These are phyloP conservation scores for Miscanthus lutarioriparius DNA, from an alignment of 176 grass and related monocot genomes.

Conservation along the genomic window DNA sequence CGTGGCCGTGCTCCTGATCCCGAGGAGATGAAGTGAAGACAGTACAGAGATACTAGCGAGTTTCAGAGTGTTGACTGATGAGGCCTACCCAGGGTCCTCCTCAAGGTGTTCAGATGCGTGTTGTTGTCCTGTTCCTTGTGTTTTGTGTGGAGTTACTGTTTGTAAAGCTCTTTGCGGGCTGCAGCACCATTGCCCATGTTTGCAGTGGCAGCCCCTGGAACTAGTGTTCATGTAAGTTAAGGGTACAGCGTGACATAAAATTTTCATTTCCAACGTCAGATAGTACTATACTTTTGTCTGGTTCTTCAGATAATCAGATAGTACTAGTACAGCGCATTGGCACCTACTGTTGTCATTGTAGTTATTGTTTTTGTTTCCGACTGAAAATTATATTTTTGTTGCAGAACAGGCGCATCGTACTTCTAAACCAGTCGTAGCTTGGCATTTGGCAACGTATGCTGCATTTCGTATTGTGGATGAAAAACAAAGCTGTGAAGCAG, in stretches of 20 bases:
- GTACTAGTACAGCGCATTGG: too few relatives aligned
- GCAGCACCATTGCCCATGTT: background rate
- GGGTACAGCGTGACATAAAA: background rate
- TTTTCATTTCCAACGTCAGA: background rate
- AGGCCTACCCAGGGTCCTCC: background rate
- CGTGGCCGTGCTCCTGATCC: background rate
- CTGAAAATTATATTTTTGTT: too few relatives aligned
- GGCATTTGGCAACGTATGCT: too few relatives aligned
- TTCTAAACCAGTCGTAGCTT: too few relatives aligned
- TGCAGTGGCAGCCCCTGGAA: background rate
- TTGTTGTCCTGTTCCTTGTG: background rate
- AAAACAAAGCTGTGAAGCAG: too few relatives aligned
- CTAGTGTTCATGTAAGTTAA: background rate
- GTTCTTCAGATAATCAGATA: background rate
- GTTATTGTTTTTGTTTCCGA: too few relatives aligned
- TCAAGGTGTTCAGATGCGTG: background rate
- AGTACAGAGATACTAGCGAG: constrained; percentile 3
- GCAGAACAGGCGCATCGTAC: background rate
- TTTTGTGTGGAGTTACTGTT: background rate
- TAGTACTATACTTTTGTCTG: too few relatives aligned
- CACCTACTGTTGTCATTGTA: too few relatives aligned
- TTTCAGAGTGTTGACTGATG: constrained; percentile 3
- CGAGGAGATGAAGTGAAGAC: background rate
- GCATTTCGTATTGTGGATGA: too few relatives aligned
- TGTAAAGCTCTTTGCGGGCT: constrained; percentile 1